Percentiles rank a stretch among this genome's conserved stretches.
Conservation (phyloP, 202 grass and related monocot genomes). For the Panicum hallii region DNA sequence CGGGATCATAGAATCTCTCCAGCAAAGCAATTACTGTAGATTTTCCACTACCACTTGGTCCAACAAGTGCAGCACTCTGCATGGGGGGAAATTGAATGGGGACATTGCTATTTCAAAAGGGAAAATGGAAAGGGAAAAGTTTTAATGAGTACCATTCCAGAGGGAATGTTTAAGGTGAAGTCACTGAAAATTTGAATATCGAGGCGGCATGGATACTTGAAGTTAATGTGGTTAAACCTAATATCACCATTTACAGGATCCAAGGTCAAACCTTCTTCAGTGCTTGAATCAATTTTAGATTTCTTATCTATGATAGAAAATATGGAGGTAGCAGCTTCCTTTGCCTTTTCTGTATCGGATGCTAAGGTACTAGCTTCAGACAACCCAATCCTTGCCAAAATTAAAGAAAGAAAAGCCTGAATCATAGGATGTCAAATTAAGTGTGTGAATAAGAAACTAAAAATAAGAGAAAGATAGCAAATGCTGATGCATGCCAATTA, state of each 20-base stretch:
- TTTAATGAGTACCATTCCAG: background rate
- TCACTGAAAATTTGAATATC: constrained; percentile 48
- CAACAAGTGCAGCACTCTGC: constrained; percentile 5
- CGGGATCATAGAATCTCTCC: constrained; percentile 12
- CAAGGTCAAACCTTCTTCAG: constrained; percentile 36
- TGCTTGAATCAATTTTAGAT: constrained; percentile 52
- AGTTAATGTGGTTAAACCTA: constrained; percentile 45
- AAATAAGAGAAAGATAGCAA: background rate
- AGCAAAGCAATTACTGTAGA: constrained; percentile 8
- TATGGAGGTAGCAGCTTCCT: constrained; percentile 48
- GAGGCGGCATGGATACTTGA: constrained; percentile 53
- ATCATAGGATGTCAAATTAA: background rate
- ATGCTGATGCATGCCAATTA: background rate
- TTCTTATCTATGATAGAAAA: constrained; percentile 55
- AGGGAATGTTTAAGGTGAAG: constrained; percentile 36
- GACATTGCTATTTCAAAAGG: background rate
- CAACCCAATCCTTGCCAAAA: background rate
- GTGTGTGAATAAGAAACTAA: background rate
- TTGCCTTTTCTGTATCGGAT: constrained; percentile 55
- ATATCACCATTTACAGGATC: constrained; percentile 46
- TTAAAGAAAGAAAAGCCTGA: background rate
- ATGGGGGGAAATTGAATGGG: background rate
- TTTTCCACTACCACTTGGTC: constrained; percentile 9
- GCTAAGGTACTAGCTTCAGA: constrained; percentile 41
- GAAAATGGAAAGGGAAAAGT: background rate